These are phyloP conservation scores for Pythium angustatum DNA, from an alignment of 352 stramenopile genomes.

Conservation along the genomic window DNA sequence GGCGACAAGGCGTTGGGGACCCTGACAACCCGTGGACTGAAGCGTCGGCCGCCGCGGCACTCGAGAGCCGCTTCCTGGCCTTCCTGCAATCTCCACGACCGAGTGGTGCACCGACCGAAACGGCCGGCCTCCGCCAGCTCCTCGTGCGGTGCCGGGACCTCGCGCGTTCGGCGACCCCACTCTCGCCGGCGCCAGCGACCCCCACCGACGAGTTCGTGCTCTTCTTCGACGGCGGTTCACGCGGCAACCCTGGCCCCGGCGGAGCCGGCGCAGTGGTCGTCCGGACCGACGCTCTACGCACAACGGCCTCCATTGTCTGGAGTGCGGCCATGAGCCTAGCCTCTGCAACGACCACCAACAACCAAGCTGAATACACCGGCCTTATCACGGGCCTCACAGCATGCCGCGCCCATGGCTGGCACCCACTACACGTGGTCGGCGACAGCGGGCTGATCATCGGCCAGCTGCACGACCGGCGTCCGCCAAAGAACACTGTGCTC, in stretches of 20 bases:
- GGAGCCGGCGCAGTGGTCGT: neutral
- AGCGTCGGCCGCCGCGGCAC: neutral
- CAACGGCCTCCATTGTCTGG: neutral
- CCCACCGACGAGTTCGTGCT: too few species aligned
- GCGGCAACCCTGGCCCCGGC: constrained; percentile 12
- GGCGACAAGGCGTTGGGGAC: neutral
- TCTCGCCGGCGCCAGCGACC: too few species aligned
- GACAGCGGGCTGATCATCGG: constrained; percentile 12
- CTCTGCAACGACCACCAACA: constrained; percentile 8
- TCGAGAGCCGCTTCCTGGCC: neutral
- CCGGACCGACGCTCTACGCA: neutral
- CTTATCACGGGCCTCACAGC: neutral
- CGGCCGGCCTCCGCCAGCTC: neutral
- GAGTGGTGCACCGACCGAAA: neutral
- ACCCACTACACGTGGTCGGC: neutral
- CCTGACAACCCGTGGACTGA: neutral
- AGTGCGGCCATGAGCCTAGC: neutral
- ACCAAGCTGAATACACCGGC: constrained; percentile 9
- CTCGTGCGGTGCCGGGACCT: neutral
- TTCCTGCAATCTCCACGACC: neutral
- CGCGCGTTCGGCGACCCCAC: too few species aligned
- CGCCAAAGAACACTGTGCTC: neutral
- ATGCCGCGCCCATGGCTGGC: neutral
- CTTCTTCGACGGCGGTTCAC: constrained; percentile 9
- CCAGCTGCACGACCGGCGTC: neutral